Evolutionary conservation across 495 filamentous ascomycete species (phyloP), one percentile per base, ranked within the genome.

Genomic region (Penicillium diatomitis): DNA sequence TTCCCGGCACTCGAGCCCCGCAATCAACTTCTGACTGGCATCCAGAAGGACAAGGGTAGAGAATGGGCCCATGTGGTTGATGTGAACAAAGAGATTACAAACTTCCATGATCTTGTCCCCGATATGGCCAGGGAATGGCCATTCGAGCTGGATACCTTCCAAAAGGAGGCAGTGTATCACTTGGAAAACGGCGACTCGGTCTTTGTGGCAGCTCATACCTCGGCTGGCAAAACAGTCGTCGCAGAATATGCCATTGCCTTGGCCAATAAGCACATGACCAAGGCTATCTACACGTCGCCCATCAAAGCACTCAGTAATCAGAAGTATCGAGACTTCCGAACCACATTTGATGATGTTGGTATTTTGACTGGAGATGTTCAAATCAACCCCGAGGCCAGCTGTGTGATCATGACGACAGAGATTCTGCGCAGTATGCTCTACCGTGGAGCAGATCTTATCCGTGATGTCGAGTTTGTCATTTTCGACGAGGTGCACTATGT

Each of bases 401-500:
- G 92, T 66, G 72, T 98, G 36, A 98, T 98, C 62, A 98, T 98
- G 92, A 98, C 92, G 2, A 98, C 92, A 4, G 92, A 98, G 60
- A 98, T 98, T 70, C 65, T 98, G 47, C 81, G 92, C 38, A 97
- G 92, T 72, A 98, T 98, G 92, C 79, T 98, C 33, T 98, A 98
- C 63, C 80, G 92, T 49, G 92, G 92, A 40, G 92, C 94, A 10
- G 92, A 98, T 66, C 74, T 98, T 4, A 95, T 98, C 46, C 81
- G 92, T 49, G 92, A 98, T 64, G 94, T 98, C 32, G 92, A 98
- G 55, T 98, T 95, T 65, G 94, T 98, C 53, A 96, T 98, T 47
- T 98, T 98, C 56, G 92, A 98, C 59, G 92, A 98, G 63, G 92
- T 98, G 4, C 92, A 98, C 66, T 98, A 98, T 64, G 92, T 98